phyloP scores from a whole-genome alignment of 768 basidiomycete species.

The Suillus paluster region DNA sequence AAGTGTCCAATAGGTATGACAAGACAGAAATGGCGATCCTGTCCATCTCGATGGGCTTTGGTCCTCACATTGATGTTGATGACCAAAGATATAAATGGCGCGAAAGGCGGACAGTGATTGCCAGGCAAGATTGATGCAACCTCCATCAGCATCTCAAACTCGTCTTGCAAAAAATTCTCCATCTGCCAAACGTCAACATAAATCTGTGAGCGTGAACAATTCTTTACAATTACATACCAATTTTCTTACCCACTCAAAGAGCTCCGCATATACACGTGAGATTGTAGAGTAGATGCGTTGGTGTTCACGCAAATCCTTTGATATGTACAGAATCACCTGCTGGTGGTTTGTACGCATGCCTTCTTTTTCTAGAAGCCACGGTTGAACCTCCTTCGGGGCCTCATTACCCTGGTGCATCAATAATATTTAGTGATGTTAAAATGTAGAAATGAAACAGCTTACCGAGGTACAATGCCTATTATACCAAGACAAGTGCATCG shows the following conservation, averaged over 20 bases:
- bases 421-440: not conserved
- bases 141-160: slow-evolving; percentile 5
- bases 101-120: not conserved
- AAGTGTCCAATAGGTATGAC: slow-evolving; percentile 11
- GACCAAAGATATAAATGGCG: not conserved
- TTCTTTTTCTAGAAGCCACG: not conserved
- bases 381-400: not conserved
- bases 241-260: not conserved
- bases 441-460: not conserved
- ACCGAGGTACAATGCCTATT: not conserved
- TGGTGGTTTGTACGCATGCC: not conserved
- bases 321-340: not conserved
- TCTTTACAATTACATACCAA: not conserved
- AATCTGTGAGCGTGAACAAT: not conserved
- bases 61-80: slow-evolving; percentile 16
- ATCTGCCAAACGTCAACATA: not conserved
- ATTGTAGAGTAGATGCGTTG: not conserved
- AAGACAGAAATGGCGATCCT: slow-evolving; percentile 6
- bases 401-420: not conserved
- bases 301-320: not conserved
- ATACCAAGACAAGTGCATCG: not conserved
- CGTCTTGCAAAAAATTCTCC: not conserved
- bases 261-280: not conserved
- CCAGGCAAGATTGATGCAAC: not conserved
- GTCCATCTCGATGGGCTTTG: slow-evolving; percentile 5